A percentile compares a stretch with the other conserved stretches of the same genome.
Evolutionary conservation across 208 protist species (phyloP).

Genomic region (Novymonas esmeraldas): DNA sequence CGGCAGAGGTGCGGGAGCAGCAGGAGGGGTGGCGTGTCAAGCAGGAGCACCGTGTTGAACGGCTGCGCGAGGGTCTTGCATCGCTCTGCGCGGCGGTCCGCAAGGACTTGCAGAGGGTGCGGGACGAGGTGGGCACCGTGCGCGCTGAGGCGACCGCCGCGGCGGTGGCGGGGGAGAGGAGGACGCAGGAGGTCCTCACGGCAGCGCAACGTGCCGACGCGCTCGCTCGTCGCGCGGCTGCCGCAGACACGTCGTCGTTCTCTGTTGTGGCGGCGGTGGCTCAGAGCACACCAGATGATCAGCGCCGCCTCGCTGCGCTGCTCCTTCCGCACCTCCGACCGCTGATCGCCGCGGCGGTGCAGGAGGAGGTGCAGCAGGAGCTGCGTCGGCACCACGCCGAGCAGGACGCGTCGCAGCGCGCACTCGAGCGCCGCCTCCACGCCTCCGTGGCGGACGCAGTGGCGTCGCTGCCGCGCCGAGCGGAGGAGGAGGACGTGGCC

Average conservation of each 20-base stretch:
- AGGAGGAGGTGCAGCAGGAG: constrained; percentile 11
- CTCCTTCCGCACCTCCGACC: constrained; percentile 31
- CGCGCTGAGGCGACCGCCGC: not conserved
- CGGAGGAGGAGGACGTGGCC: not conserved
- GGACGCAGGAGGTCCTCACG: not conserved
- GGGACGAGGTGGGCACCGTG: constrained; percentile 13
- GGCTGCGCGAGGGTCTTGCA: constrained; percentile 58
- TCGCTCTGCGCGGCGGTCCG: constrained; percentile 71
- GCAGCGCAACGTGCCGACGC: not conserved
- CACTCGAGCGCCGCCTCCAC: constrained; percentile 17
- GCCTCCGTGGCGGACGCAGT: constrained; percentile 11
- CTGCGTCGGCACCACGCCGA: not conserved
- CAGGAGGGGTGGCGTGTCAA: constrained; percentile 15
- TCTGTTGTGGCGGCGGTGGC: constrained; percentile 23
- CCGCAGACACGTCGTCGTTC: not conserved
- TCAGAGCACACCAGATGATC: constrained; percentile 20
- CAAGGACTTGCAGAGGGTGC: constrained; percentile 58
- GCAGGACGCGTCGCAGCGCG: constrained; percentile 14
- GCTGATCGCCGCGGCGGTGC: constrained; percentile 13
- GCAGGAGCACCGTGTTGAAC: constrained; percentile 26
- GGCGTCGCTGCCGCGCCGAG: not conserved
- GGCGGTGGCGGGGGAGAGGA: not conserved
- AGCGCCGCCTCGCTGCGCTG: constrained; percentile 27
- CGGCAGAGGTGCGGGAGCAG: not conserved
- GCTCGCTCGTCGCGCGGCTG: not conserved